Conservation (phyloP, 2,329 filamentous ascomycete species). For the Cladophialophora chaetospira region DNA sequence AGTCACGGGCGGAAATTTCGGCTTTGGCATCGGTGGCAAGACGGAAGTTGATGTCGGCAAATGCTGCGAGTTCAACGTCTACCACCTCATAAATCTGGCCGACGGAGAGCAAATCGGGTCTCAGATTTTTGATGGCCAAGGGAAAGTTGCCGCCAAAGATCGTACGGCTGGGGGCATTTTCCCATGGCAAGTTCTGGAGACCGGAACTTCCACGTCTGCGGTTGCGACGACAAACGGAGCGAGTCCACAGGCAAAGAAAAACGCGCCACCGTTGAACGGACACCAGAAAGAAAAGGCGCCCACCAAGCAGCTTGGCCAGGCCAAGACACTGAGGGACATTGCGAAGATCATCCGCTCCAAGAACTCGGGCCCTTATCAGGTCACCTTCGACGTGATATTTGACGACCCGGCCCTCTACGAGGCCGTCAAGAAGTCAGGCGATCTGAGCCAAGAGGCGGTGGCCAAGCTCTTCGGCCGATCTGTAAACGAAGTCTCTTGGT, state of each 20-base stretch:
- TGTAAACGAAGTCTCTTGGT: no score
- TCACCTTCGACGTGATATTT: slow-evolving; percentile 58
- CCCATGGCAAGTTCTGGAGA: no score
- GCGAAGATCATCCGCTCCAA: slow-evolving; percentile 52
- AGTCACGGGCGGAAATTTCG: slow-evolving; percentile 55
- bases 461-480: no score
- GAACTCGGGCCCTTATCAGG: slow-evolving; percentile 55
- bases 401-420: no score
- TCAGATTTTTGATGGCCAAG: no score
- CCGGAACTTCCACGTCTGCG: no score
- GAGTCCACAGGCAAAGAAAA: no score
- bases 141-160: no score
- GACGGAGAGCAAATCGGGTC: not conserved
- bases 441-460: no score
- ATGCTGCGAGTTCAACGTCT: slow-evolving; percentile 49
- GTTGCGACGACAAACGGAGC: no score
- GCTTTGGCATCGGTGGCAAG: slow-evolving; percentile 41
- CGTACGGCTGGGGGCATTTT: no score
- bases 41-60: slow-evolving; percentile 43
- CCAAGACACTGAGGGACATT: slow-evolving; percentile 34
- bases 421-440: no score
- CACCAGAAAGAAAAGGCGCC: not conserved
- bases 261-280: slow-evolving; percentile 22
- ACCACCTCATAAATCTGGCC: slow-evolving; percentile 50
- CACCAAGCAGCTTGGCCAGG: not conserved